Evolutionary conservation across 176 grass and related monocot genomes (phyloP).

Genomic region (Musa troglodytarum): DNA sequence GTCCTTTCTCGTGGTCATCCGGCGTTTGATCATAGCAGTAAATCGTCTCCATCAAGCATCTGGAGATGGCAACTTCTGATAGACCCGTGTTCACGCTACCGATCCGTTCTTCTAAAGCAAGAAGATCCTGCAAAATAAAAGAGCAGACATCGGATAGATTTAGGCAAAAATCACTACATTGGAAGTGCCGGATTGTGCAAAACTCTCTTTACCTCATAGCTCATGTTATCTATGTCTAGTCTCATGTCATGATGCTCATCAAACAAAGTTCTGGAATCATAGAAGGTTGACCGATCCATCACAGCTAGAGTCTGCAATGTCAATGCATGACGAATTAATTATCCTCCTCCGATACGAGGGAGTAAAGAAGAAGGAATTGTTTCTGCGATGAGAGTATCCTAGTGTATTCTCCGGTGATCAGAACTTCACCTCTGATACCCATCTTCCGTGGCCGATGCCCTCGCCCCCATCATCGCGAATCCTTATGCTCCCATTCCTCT

Average conservation of each 20-base stretch:
- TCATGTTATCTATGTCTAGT: slow-evolving; percentile 78
- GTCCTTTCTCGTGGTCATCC: slow-evolving; percentile 37
- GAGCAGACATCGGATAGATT: neutral
- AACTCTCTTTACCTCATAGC: slow-evolving; percentile 52
- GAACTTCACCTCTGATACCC: slow-evolving; percentile 13
- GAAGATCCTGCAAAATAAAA: slow-evolving; percentile 40
- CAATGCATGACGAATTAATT: neutral
- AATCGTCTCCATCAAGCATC: slow-evolving; percentile 52
- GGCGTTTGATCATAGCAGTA: slow-evolving; percentile 26
- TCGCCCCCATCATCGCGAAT: neutral
- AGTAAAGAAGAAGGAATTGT: neutral
- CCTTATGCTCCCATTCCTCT: slow-evolving; percentile 10
- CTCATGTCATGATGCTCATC: slow-evolving; percentile 75
- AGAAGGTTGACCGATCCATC: slow-evolving; percentile 24
- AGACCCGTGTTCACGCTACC: slow-evolving; percentile 68
- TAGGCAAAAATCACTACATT: neutral
- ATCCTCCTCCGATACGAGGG: neutral
- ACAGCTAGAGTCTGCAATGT: neutral
- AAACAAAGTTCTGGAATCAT: slow-evolving; percentile 32
- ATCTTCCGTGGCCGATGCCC: neutral
- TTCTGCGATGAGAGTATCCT: neutral
- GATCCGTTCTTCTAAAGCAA: slow-evolving; percentile 77
- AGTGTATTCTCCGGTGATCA: neutral
- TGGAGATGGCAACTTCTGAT: slow-evolving; percentile 41
- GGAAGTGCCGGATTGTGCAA: neutral